Evolutionary conservation across 2,329 filamentous ascomycete genomes (phyloP).

Genomic region (Ceratocystiopsis sp.): DNA sequence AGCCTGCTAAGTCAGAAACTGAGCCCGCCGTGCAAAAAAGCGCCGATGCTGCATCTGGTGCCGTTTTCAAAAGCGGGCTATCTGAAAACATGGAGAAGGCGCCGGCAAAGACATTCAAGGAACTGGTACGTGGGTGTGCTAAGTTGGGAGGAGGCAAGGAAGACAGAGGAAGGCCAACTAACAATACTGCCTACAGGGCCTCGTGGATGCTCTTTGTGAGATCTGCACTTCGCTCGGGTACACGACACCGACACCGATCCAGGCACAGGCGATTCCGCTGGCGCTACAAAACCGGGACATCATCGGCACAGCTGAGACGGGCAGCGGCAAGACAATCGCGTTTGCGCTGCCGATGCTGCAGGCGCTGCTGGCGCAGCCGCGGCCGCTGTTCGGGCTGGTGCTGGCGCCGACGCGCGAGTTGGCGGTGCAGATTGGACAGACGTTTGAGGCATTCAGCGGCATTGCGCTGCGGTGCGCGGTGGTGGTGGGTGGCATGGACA

Average conservation of each 20-base stretch:
- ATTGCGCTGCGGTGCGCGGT: slow-evolving; percentile 79
- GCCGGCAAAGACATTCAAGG: slow-evolving; percentile 43
- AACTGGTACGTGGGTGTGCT: slow-evolving; percentile 23
- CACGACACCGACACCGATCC: slow-evolving; percentile 77
- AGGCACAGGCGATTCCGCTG: slow-evolving; percentile 64
- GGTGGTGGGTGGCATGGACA: slow-evolving; percentile 87
- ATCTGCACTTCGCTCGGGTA: slow-evolving; percentile 71
- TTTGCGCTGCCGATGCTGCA: slow-evolving; percentile 90
- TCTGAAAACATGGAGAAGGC: background rate
- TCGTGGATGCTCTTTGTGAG: slow-evolving; percentile 77
- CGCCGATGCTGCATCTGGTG: background rate
- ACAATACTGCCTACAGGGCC: slow-evolving; percentile 32
- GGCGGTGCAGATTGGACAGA: slow-evolving; percentile 75
- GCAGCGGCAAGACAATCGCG: slow-evolving; percentile 87
- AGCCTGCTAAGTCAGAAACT: background rate
- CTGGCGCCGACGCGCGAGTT: slow-evolving; percentile 87
- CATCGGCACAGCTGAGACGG: slow-evolving; percentile 88
- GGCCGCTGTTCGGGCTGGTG: slow-evolving; percentile 72
- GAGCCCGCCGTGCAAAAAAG: background rate
- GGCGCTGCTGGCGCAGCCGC: slow-evolving; percentile 73
- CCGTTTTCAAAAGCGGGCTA: background rate
- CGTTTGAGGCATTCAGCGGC: slow-evolving; percentile 74
- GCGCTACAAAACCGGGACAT: slow-evolving; percentile 70
- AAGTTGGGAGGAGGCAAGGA: too few species aligned
- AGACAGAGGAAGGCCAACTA: too few species aligned